Percentiles rank a stretch among this genome's conserved stretches.
Evolutionary conservation across 257 asterid species (phyloP).

Genomic region (Fraxinus anomala): DNA sequence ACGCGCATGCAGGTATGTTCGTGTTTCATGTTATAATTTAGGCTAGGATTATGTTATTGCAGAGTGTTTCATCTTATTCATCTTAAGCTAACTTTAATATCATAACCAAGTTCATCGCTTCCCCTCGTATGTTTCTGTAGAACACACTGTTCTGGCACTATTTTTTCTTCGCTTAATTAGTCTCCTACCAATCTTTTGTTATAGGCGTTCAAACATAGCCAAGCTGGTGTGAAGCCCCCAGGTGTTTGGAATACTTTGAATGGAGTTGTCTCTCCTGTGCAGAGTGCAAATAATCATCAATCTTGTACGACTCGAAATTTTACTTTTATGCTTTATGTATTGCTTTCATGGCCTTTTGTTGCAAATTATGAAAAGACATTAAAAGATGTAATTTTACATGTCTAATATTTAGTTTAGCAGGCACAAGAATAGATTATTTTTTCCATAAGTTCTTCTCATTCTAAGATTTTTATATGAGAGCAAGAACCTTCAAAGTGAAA

Average conservation of each 20-base stretch:
- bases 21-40: not conserved
- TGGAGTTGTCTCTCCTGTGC: constrained; percentile 55
- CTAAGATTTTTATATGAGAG: not conserved
- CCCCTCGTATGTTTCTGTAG: not conserved
- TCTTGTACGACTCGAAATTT: constrained; percentile 43
- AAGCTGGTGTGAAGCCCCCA: constrained; percentile 62
- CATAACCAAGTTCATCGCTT: not conserved
- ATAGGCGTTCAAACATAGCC: constrained; percentile 71
- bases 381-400: not conserved
- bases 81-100: not conserved
- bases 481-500: not conserved
- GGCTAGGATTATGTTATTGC: not conserved
- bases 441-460: not conserved
- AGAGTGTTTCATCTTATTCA: too few relatives aligned
- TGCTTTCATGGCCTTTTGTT: constrained; percentile 12
- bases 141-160: constrained; percentile 3
- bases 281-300: constrained; percentile 44
- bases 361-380: not conserved
- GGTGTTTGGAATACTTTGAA: constrained; percentile 79
- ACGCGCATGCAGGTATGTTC: constrained; percentile 88
- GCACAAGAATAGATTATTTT: not conserved
- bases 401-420: not conserved
- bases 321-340: not conserved
- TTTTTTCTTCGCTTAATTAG: not conserved
- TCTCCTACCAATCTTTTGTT: not conserved